Evolutionary conservation across 2,329 filamentous ascomycete species (phyloP), one percentile per base, ranked within the genome.

Genomic region (Hymenoscyphus repandus): DNA sequence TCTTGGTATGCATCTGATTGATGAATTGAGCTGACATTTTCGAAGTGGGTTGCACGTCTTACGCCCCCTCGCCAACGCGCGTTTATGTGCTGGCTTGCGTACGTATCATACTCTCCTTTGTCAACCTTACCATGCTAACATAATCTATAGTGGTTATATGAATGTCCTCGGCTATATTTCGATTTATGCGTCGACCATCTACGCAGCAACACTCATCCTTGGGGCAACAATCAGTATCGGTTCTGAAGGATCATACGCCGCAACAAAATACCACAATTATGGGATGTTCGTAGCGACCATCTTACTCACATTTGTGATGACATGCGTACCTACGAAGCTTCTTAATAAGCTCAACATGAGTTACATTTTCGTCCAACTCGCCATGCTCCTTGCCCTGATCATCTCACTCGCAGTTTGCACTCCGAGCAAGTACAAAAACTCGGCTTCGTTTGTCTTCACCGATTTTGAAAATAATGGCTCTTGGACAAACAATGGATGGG

Each of bases 21-120:
- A 31, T 15, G 22, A 41, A 5, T 40, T 44, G 43, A 34, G 13
- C 46, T 57, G 38, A 57, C 13, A 17, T 37, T 30, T 47, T 31
- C 7, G 18, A 45, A 64, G 62, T 66, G 64, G 64, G 64, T 66
- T 40, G 64, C 64, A 49, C 55, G 56, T 20, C 53, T 66, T 17
- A 64, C 64, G 6, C 63, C 64, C n/a, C 43, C 53, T 2, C 44
- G 51, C 17, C 57, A 63, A 38, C 56, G 64, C 45, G 62, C 63
- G 3, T 63, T 66, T 36, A 64, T 66, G 62, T 66, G 63, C 44
- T 66, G 64, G 64, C 59, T 66, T 47, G 64, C 64, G 62, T 64
- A 50, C 20, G 62, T 59, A 34, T n/a, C n/a, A 41, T 27, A 17
- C 20, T 10, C 10, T 15, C 5, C 18, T 30, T n/a, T 49, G 12